These are phyloP conservation scores for Leptomonas pyrrhocoris DNA, from an alignment of 208 protist genomes.

Conservation along the genomic window DNA sequence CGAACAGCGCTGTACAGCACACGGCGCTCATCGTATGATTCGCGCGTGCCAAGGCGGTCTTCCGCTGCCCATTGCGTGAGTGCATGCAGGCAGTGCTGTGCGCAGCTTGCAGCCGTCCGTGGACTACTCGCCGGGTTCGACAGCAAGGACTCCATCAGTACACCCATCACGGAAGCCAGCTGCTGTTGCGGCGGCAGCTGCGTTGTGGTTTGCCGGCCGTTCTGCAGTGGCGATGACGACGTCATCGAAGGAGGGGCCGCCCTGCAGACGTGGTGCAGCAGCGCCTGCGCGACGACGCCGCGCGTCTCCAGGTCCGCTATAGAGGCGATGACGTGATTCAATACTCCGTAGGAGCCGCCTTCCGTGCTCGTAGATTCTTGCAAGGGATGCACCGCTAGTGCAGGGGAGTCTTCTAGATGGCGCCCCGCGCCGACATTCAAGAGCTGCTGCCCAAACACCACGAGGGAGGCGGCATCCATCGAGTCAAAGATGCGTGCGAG, in stretches of 20 bases:
- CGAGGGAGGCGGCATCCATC: neutral
- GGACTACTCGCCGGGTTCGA: neutral
- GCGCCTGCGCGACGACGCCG: neutral
- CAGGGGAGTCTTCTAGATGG: neutral
- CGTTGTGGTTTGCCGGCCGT: too few species aligned
- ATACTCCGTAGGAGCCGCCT: neutral
- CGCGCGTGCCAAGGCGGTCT: neutral
- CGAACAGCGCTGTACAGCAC: neutral
- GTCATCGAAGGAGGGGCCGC: neutral
- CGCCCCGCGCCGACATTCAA: neutral
- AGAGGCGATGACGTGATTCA: neutral
- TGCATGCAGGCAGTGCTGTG: neutral
- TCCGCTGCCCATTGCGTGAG: neutral
- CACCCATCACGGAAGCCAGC: neutral
- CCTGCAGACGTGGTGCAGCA: neutral
- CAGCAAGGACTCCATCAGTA: constrained; percentile 1
- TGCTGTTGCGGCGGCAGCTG: too few species aligned
- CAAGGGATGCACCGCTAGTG: neutral
- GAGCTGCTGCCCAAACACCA: neutral
- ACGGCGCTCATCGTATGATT: neutral
- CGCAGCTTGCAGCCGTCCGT: neutral
- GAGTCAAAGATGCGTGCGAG: neutral
- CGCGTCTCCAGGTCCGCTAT: neutral
- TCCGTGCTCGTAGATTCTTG: neutral
- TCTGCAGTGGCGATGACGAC: neutral